Evolutionary conservation across 352 stramenopile species (phyloP), one percentile per base, ranked within the genome.

Genomic region (Thalassiosira sp.): DNA sequence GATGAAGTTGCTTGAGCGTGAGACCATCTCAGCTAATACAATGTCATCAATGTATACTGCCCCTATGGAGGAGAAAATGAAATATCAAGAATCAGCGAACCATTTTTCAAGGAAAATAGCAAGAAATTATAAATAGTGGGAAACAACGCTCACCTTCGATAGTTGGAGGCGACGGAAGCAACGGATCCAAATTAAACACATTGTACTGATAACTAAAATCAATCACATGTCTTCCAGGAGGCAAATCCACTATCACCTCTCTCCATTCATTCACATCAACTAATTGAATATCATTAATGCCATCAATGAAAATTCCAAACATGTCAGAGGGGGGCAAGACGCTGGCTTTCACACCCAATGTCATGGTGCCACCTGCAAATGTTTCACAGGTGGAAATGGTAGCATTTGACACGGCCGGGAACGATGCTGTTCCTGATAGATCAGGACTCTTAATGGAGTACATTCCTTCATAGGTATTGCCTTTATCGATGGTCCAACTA

Each of bases 161-260:
- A 6, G 18, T 59, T 28, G 65, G 65, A 60, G 54, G 56, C 8
- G 51, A 63, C 18, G 24, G 24, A 3, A 60, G 69, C 54, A 78
- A 54, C 27, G 49, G 40, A n/a, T 60, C 20, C 31, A 64, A 31
- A 25, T 20, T 59, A 40, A 72, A 78, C 1, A 72, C 51, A 18
- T 72, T 72, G 35, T 78, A 72, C 45, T 62, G 69, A 61, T 78
- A 78, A 37, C 51, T 67, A 16, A 78, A 67, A 56, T 66, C 56
- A 49, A 78, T 67, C 13, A 33, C 61, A 33, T 78, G 69, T 24
- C 42, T 27, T 24, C 69, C 69, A 25, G 59, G 51, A 40, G 40
- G 28, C 28, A 78, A 22, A 22, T 59, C 69, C 16, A 78, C 28
- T 8, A 22, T 16, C 8, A 78, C 24, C 20, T 62, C 42, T 18